Conservation (phyloP, 208 protist genomes). For the Dictyostelium gargantuum region DNA sequence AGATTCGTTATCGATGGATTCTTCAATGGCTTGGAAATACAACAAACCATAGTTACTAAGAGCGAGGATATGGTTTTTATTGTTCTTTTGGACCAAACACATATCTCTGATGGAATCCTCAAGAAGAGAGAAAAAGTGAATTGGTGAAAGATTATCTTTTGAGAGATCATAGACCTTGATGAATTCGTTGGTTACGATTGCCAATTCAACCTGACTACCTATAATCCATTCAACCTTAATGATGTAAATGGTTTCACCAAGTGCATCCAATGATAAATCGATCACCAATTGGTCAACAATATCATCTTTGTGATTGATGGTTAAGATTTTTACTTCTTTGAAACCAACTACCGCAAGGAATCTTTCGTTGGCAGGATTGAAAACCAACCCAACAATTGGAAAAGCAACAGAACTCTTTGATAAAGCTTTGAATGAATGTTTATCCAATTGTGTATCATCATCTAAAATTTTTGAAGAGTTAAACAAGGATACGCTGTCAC, state of each 20-base stretch:
- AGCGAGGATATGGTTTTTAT: not conserved
- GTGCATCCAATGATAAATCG: slow-evolving; percentile 66
- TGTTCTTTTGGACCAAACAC: not conserved
- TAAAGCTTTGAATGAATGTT: not conserved
- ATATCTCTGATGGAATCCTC: slow-evolving; percentile 38
- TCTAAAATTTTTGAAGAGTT: slow-evolving; percentile 50
- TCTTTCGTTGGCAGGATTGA: slow-evolving; percentile 59
- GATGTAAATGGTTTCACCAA: slow-evolving; percentile 56
- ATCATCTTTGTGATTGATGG: slow-evolving; percentile 47
- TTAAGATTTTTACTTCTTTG: slow-evolving; percentile 42
- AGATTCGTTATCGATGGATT: slow-evolving; percentile 18
- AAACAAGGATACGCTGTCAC: slow-evolving; percentile 30
- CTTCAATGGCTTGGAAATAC: slow-evolving; percentile 26
- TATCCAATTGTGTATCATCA: slow-evolving; percentile 17
- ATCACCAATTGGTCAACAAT: slow-evolving; percentile 67
- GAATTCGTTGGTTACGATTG: slow-evolving; percentile 72
- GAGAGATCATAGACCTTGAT: slow-evolving; percentile 79
- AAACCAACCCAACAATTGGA: slow-evolving; percentile 54
- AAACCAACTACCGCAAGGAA: slow-evolving; percentile 67
- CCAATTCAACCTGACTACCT: slow-evolving; percentile 67
- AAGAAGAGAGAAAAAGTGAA: slow-evolving; percentile 10
- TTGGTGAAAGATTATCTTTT: slow-evolving; percentile 60
- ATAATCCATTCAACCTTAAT: slow-evolving; percentile 78
- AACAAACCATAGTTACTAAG: not conserved
- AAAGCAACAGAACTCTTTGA: slow-evolving; percentile 55